Evolutionary conservation across 164 flowering plant genomes (phyloP).

Genomic region (Akebia trifoliata): DNA sequence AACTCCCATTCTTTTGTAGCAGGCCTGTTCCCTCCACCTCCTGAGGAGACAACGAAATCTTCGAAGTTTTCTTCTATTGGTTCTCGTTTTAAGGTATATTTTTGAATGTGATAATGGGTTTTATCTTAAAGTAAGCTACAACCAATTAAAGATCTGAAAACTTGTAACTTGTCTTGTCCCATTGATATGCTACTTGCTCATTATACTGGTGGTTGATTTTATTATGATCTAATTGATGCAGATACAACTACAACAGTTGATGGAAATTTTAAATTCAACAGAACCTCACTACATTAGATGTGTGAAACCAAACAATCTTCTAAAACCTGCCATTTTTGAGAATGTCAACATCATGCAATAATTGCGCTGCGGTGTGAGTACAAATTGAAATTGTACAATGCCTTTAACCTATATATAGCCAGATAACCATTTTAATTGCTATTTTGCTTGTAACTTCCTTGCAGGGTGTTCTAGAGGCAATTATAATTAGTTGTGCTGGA

Average conservation of each 20-base stretch:
- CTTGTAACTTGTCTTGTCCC: background rate
- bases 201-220: background rate
- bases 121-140: background rate
- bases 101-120: too few species aligned
- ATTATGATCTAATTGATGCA: slow-evolving; percentile 31
- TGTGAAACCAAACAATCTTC: slow-evolving; percentile 71
- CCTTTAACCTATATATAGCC: background rate
- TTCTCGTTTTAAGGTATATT: too few species aligned
- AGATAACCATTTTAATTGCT: background rate
- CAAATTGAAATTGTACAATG: background rate
- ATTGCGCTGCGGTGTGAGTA: slow-evolving; percentile 81
- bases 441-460: too few species aligned
- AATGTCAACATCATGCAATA: slow-evolving; percentile 66
- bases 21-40: too few species aligned
- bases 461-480: slow-evolving; percentile 89
- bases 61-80: too few species aligned
- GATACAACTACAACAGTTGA: too few species aligned
- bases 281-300: too few species aligned
- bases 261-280: too few species aligned
- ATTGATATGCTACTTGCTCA: background rate
- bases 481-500: slow-evolving; percentile 80
- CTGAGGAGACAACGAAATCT: too few species aligned
- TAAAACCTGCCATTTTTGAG: too few species aligned
- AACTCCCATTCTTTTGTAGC: too few species aligned
- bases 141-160: background rate